A percentile compares a stretch with the other conserved stretches of the same genome.
Conservation (phyloP, 306 rosid genomes). For the Herpetospermum pedunculosum region DNA sequence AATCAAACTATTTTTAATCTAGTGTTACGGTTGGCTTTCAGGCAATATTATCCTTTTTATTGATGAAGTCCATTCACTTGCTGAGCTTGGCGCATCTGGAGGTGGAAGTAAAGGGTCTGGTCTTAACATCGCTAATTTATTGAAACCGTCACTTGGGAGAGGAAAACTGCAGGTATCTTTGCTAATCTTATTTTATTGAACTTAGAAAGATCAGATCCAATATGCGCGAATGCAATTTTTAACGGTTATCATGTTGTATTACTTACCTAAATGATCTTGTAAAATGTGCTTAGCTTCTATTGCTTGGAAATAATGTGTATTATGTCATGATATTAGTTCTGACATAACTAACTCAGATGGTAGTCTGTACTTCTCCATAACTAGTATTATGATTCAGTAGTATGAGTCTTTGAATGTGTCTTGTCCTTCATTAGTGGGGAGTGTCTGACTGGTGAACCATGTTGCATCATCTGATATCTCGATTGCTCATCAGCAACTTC, state of each 20-base stretch:
- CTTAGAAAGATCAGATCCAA: slow-evolving; percentile 5
- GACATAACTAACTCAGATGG: background rate
- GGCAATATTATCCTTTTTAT: slow-evolving; percentile 81
- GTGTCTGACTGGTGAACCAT: background rate
- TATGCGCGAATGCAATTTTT: background rate
- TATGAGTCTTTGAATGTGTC: background rate
- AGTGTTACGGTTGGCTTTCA: slow-evolving; percentile 23
- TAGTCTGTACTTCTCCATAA: background rate
- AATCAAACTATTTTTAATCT: slow-evolving; percentile 15
- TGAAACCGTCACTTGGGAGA: slow-evolving; percentile 85
- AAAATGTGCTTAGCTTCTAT: background rate
- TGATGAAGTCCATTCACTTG: slow-evolving; percentile 85
- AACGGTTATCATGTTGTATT: background rate
- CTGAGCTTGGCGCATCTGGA: slow-evolving; percentile 50
- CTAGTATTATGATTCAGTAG: background rate
- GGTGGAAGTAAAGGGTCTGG: slow-evolving; percentile 73
- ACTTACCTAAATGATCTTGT: background rate
- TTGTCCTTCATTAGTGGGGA: background rate
- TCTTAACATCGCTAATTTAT: slow-evolving; percentile 66
- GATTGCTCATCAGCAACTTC: background rate
- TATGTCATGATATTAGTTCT: background rate
- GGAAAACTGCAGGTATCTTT: slow-evolving; percentile 73
- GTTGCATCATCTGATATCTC: background rate
- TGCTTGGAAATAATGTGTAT: background rate
- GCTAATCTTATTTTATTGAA: background rate